These are phyloP conservation scores for Mycena belliarum DNA, from an alignment of 768 basidiomycete species.

Conservation along the genomic window DNA sequence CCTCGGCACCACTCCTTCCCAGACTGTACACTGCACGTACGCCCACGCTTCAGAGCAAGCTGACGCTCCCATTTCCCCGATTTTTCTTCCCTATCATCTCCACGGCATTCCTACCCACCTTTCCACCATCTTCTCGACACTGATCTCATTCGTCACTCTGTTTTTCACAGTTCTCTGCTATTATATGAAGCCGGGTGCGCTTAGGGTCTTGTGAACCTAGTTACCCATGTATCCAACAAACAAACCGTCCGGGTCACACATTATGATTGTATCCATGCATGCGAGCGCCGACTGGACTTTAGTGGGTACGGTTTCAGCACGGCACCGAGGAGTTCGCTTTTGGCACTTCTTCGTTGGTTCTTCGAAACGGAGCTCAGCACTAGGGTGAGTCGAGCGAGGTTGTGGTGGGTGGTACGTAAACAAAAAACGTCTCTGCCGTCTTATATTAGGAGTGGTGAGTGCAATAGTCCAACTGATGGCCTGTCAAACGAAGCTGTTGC, in stretches of 20 bases:
- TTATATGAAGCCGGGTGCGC: constrained; percentile 38
- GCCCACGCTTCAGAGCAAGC: neutral
- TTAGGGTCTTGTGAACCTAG: constrained; percentile 34
- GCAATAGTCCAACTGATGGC: no score
- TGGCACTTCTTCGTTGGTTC: no score
- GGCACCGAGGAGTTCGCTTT: neutral
- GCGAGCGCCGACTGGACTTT: neutral
- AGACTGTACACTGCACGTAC: neutral
- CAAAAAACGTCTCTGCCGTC: no score
- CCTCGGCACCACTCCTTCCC: constrained; percentile 4
- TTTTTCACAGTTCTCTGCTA: constrained; percentile 42
- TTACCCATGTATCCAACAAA: no score
- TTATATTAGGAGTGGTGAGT: no score
- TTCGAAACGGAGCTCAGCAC: no score
- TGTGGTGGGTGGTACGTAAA: no score
- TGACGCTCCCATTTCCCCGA: constrained; percentile 1
- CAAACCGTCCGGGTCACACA: no score
- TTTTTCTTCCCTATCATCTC: constrained; percentile 17
- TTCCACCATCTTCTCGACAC: constrained; percentile 33
- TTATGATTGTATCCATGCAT: neutral
- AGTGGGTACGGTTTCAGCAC: neutral
- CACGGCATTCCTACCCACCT: constrained; percentile 27
- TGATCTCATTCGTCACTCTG: constrained; percentile 37
- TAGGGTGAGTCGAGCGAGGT: no score
- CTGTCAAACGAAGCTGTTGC: no score